These are phyloP conservation scores for Aspergillus fijiensis DNA, from an alignment of 2,329 filamentous ascomycete genomes.

Conservation along the genomic window DNA sequence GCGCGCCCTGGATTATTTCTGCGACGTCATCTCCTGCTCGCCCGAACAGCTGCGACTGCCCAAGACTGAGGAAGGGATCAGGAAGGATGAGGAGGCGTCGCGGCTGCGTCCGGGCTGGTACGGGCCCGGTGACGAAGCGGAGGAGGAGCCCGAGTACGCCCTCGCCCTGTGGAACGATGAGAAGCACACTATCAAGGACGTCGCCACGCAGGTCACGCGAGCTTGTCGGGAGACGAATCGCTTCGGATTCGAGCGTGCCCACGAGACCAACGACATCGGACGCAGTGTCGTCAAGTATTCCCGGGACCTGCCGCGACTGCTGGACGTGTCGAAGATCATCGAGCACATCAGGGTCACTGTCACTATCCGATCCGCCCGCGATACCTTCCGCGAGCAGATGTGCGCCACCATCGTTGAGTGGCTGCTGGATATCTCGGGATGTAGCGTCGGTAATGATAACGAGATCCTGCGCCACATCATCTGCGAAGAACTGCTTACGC, in stretches of 20 bases:
- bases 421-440: constrained; percentile 89
- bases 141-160: constrained; percentile 72
- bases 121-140: constrained; percentile 58
- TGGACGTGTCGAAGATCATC: constrained; percentile 78
- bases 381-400: constrained; percentile 98
- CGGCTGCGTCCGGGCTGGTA: constrained; percentile 76
- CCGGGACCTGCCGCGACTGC: constrained; percentile 67
- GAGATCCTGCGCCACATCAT: constrained; percentile 76
- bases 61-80: constrained; percentile 79
- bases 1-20: constrained; percentile 86
- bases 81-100: constrained; percentile 76
- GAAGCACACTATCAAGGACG: constrained; percentile 93
- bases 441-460: constrained; percentile 76
- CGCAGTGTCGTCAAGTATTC: constrained; percentile 80
- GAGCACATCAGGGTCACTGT: constrained; percentile 96
- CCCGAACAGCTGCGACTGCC: constrained; percentile 87
- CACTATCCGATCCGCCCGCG: constrained; percentile 86
- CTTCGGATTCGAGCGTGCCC: constrained; percentile 72
- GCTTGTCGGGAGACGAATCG: constrained; percentile 73
- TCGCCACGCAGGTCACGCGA: constrained; percentile 82
- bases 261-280: constrained; percentile 86
- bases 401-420: constrained; percentile 96
- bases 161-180: constrained; percentile 96
- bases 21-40: constrained; percentile 96
- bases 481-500: constrained; percentile 85